Conservation (phyloP, 2,329 filamentous ascomycete species). For the Calonectria hongkongensis region DNA sequence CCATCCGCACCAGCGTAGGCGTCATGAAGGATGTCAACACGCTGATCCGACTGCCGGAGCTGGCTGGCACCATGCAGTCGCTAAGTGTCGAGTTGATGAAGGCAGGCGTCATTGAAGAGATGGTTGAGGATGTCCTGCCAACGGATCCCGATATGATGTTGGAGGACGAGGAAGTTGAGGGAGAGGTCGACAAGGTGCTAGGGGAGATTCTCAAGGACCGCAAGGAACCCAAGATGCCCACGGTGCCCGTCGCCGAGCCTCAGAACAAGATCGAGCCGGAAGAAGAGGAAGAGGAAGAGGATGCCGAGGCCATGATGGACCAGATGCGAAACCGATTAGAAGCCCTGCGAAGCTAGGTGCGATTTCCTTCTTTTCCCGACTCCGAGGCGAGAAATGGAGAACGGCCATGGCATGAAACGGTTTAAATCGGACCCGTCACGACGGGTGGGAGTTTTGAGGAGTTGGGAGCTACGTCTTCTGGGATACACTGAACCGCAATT, state of each 20-base stretch:
- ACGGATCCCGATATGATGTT: conserved; percentile 82
- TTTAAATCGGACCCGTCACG: conserved; percentile 5
- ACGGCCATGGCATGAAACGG: conserved; percentile 3
- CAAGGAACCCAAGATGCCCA: conserved; percentile 76
- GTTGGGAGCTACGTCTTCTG: conserved; percentile 38
- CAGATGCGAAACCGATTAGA: conserved; percentile 96
- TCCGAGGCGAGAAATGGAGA: neutral
- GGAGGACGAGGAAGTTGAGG: conserved; percentile 84
- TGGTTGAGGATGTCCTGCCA: conserved; percentile 92
- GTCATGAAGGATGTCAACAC: conserved; percentile 98
- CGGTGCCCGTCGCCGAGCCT: conserved; percentile 73
- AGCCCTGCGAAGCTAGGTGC: conserved; percentile 85
- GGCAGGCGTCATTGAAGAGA: conserved; percentile 98
- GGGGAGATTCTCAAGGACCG: conserved; percentile 92
- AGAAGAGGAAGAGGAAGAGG: conserved; percentile 80
- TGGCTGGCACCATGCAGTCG: conserved; percentile 92
- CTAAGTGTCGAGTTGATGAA: conserved; percentile 91
- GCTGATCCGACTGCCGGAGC: conserved; percentile 87
- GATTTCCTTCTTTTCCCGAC: neutral
- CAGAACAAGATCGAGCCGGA: conserved; percentile 71
- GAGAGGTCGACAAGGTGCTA: conserved; percentile 93
- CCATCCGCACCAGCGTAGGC: conserved; percentile 87
- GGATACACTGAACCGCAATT: conserved; percentile 33
- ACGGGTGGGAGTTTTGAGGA: conserved; percentile 28
- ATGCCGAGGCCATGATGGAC: conserved; percentile 91